Percentiles rank a stretch among this genome's conserved stretches.
Evolutionary conservation across 2,329 filamentous ascomycete genomes (phyloP).

Genomic region (Aureobasidium lini): DNA sequence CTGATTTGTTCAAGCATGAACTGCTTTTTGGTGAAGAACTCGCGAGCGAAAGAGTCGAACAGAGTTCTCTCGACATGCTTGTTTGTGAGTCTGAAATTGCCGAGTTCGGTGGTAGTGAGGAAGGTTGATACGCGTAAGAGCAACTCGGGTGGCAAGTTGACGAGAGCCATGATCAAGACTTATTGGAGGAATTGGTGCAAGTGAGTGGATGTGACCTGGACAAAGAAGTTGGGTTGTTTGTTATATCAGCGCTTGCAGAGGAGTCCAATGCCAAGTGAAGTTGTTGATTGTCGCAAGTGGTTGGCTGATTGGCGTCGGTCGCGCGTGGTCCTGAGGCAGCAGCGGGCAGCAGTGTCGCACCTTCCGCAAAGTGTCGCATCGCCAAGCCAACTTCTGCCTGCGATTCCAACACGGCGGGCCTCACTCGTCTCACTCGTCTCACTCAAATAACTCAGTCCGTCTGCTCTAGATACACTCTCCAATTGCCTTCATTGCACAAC

Average conservation of each 20-base stretch:
- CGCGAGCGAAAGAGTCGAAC: conserved; percentile 49
- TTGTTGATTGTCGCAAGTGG: neutral
- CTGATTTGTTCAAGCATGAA: conserved; percentile 57
- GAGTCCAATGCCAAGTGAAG: neutral
- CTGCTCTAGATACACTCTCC: neutral
- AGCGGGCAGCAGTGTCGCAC: conserved; percentile 14
- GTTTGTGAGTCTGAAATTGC: conserved; percentile 48
- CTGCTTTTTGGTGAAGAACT: conserved; percentile 60
- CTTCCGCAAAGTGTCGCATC: neutral
- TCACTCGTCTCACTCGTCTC: too few relatives aligned
- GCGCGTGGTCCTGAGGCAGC: conserved; percentile 6
- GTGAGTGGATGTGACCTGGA: neutral
- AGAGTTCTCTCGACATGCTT: conserved; percentile 47
- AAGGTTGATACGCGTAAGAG: conserved; percentile 47
- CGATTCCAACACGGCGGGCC: neutral
- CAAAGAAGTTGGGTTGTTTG: neutral
- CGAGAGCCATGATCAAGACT: conserved; percentile 16
- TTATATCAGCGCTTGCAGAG: neutral
- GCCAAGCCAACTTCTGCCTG: conserved; percentile 10
- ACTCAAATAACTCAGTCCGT: neutral
- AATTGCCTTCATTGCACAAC: neutral
- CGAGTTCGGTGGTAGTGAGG: conserved; percentile 50
- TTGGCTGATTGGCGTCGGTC: neutral
- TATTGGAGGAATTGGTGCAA: neutral
- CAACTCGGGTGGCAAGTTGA: conserved; percentile 47